Base-by-base conservation (phyloP, 352 stramenopile species). In the Pythium chondricola region DNA sequence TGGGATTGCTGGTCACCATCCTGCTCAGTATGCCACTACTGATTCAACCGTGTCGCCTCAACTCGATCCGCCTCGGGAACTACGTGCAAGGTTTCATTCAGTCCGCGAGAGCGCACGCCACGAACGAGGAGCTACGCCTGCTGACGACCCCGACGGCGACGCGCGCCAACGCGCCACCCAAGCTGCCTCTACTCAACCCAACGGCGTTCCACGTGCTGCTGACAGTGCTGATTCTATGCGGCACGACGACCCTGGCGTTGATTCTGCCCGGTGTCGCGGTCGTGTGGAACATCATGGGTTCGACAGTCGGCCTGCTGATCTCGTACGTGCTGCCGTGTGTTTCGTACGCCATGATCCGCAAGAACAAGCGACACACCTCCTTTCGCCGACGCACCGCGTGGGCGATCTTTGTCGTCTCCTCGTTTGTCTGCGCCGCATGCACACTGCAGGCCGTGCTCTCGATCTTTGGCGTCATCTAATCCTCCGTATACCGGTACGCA, bases 281-380 rank as follows among this genome's bases (percentile, higher is more conserved):
- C 6, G 84, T 96, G 29, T 95, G 83, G 85, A 96, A 93, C 48
- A 69, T 96, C 43, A 92, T 91, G 65, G 85, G 85, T 31, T 90
- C 73, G 21, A 93, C 84, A 0, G 83, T 95, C 36, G 83, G 78
- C 7, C 71, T 96, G 21, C 49, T 95, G 4, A 86, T 95, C 53
- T 92, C 79, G 36, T 96, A 95, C 53, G 81, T 95, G 37, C 64
- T 96, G 35, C 85, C 85, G n/a, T 88, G 78, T 43, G 52, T 88
- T 0, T 93, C 79, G 37, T 96, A 96, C 64, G 68, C 91, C 1
- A 63, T 77, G 48, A 93, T 95, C 44, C 80, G 84, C n/a, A 61
- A 68, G 37, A 74, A 78, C 17, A 88, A 89, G 37, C 72, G 69
- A 13, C 63, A 75, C 44, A 73, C 65, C 1, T 77, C 93, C 60